Evolutionary conservation across 2,329 filamentous ascomycete species (phyloP), one percentile per base, ranked within the genome.

Genomic region (Anisogramma anomala): DNA sequence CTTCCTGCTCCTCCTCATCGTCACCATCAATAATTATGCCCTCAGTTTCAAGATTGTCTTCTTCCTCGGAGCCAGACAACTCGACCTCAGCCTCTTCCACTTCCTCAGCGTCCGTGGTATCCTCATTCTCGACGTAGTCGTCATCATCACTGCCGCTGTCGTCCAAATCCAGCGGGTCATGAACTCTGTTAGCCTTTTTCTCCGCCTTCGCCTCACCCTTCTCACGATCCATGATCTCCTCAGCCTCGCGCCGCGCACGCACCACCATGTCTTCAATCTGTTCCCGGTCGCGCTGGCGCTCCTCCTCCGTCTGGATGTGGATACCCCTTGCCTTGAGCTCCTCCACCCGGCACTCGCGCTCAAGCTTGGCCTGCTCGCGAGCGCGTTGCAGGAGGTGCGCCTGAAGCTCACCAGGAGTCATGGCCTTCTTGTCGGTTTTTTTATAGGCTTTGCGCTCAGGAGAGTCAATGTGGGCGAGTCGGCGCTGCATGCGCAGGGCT

Each of bases 261-360:
- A 89, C 82, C 19, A 96, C 75, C 46, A 96, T 73, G 53, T 95
- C 82, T 52, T 96, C 91, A 10, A 94, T 77, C 45, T 88, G 78
- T 43, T 83, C 78, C 58, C 86, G 77, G 56, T 94, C 82, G 25
- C 77, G 47, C 55, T 88, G 83, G 15, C 84, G 77, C 58, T 98
- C 88, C 59, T 95, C 89, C 2, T 80, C 77, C 0, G 84, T 94
- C 58, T 88, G 82, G 14, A 96, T 69, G 18, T 82, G 66, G 19
- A 95, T 72, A 6, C 91, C 91, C 59, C 83, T 86, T 9, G 82
- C 79, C 53, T 75, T 78, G 30, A 98, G 71, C 50, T 79, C 72
- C 42, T 85, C 77, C 15, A 96, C 71, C 41, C 81, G 81, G 50
- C 84, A 79, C 45, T 84, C 76, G 39, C 85, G 79, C 57, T 91